A percentile compares a stretch with the other conserved stretches of the same genome.
phyloP scores from a whole-genome alignment of 495 filamentous ascomycete species.

The Tricharina praecox region DNA sequence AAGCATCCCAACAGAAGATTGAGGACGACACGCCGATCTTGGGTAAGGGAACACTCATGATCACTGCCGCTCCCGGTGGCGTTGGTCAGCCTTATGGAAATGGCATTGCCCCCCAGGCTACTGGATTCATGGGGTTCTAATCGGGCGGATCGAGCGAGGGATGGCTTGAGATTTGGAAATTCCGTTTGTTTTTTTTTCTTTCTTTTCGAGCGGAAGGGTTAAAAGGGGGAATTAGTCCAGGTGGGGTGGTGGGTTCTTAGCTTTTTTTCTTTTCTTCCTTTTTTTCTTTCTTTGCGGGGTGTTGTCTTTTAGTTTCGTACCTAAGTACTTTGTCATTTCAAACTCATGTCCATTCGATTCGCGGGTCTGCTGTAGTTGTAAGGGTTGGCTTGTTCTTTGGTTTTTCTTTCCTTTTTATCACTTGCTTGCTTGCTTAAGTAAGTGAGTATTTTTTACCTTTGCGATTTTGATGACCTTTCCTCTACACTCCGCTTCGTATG shows the following conservation, averaged over 20 bases:
- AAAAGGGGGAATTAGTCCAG: background rate
- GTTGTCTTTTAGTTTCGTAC: background rate
- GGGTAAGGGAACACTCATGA: constrained; percentile 79
- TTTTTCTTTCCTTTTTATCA: background rate
- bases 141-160: background rate
- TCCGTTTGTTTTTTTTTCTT: background rate
- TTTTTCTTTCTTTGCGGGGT: background rate
- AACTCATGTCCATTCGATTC: too few species aligned
- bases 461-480: too few species aligned
- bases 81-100: constrained; percentile 58
- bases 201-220: background rate
- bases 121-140: constrained; percentile 51
- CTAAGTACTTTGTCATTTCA: background rate
- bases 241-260: background rate
- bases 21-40: constrained; percentile 91
- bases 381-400: background rate
- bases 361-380: background rate
- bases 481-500: too few species aligned
- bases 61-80: constrained; percentile 72
- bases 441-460: background rate
- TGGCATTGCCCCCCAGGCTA: constrained; percentile 64
- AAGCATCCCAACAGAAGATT: constrained; percentile 68
- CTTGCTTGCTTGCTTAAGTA: background rate
- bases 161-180: background rate
- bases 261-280: constrained; percentile 1